Base-by-base conservation (phyloP, 495 filamentous ascomycete genomes). In the Physcia stellaris region DNA sequence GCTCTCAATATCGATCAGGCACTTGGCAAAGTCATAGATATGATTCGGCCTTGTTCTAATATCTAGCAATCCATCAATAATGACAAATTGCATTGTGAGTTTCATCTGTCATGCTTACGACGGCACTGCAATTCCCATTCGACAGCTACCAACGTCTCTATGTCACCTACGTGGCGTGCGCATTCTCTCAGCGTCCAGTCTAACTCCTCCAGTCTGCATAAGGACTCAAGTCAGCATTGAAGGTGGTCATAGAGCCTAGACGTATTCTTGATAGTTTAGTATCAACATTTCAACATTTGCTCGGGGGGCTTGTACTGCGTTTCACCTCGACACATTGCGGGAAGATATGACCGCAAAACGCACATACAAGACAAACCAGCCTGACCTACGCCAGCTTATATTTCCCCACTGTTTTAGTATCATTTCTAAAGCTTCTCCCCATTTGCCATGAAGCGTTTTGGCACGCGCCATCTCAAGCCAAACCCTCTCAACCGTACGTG, bases 51-150 rank as follows among this genome's bases (percentile, higher is more conserved):
- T 72, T 39, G 65, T 61, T 37, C 62, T 63, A 50, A 86, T 86
- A 15, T 55, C 77, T 78, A 52, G 28, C 49, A n/a, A 15, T n/a
- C 33, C 33, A 35, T 4, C 24, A n/a, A 5, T 18, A 18, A 18
- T 16, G 18, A 21, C 18, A 18, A 13, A 33, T 12, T 45, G n/a
- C 24, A 20, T 2, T 34, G 13, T 24, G 30, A 18, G 12, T 29
- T 20, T 26, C 15, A 20, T 28, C n/a, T 28, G 13, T 9, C 9
- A 9, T 9, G 26, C 80, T 56, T 55, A 86, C 80, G 61, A 42
- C 59, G 63, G 47, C 76, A 77, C 42, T 83, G 59, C 23, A 94
- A 65, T 52, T 95, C 88, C 75, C 86, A 88, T 37, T 85, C 78
- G n/a, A 88, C 77, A 24, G 73, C 69, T 20, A 94, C 52, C 7